Conservation (phyloP, 176 grass and related monocot species). For the Leersia perrieri region DNA sequence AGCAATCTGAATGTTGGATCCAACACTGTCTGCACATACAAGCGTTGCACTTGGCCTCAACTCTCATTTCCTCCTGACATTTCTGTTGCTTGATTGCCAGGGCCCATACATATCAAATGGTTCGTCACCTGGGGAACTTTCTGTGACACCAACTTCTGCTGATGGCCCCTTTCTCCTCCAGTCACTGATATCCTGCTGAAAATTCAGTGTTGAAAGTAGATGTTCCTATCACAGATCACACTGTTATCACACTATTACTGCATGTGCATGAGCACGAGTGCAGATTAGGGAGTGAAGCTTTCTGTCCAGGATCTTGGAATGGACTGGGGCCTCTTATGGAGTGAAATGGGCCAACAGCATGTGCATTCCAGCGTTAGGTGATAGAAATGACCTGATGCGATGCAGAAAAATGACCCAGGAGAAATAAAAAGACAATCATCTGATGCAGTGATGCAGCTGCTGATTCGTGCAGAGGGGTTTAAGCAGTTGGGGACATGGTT, state of each 20-base stretch:
- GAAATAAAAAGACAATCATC: background rate
- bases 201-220: background rate
- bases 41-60: constrained; percentile 29
- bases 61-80: background rate
- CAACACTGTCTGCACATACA: constrained; percentile 38
- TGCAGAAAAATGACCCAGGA: background rate
- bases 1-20: constrained; percentile 43
- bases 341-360: constrained; percentile 38
- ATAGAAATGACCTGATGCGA: constrained; percentile 36
- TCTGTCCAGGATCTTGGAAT: constrained; percentile 28
- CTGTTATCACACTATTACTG: constrained; percentile 26
- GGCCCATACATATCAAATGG: background rate
- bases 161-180: background rate
- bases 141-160: background rate
- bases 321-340: constrained; percentile 8
- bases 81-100: constrained; percentile 21
- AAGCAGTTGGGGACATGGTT: background rate
- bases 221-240: background rate
- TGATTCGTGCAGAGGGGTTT: background rate
- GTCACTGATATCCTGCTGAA: background rate
- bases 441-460: background rate
- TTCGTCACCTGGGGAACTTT: constrained; percentile 6
- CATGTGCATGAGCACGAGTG: constrained; percentile 38
- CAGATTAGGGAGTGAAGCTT: constrained; percentile 3
- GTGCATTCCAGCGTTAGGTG: constrained; percentile 45